These are phyloP conservation scores for Pseudocercospora vitis DNA, from an alignment of 2,329 filamentous ascomycete species.

Conservation along the genomic window DNA sequence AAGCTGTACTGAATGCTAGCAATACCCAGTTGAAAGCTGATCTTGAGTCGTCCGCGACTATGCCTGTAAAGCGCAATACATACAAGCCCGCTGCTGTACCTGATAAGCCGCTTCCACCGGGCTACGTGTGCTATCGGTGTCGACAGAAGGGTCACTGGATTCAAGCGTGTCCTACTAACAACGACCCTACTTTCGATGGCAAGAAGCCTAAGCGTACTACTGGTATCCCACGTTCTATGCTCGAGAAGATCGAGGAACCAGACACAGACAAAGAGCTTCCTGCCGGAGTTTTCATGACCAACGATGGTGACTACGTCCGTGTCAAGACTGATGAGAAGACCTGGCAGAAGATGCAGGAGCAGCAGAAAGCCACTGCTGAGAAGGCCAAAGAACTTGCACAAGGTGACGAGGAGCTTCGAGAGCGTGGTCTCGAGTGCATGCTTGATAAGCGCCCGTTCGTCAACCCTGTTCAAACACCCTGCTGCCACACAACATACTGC, in stretches of 20 bases:
- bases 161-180: constrained; percentile 95
- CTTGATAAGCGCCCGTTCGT: constrained; percentile 98
- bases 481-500: constrained; percentile 97
- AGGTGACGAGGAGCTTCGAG: constrained; percentile 82
- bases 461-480: constrained; percentile 98
- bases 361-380: constrained; percentile 80
- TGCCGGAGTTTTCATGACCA: constrained; percentile 94
- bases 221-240: constrained; percentile 90
- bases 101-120: constrained; percentile 87
- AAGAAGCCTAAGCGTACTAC: constrained; percentile 93
- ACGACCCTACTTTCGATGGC: constrained; percentile 93
- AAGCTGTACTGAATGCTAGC: constrained; percentile 86
- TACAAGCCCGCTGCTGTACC: constrained; percentile 74
- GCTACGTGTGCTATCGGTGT: constrained; percentile 95
- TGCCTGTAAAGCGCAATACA: constrained; percentile 42
- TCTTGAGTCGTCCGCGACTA: constrained; percentile 89
- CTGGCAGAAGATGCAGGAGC: constrained; percentile 96
- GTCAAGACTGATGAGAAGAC: constrained; percentile 92
- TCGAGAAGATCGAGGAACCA: constrained; percentile 89
- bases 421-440: constrained; percentile 85
- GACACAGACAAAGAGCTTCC: constrained; percentile 75
- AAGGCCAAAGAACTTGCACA: constrained; percentile 71
- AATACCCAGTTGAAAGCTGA: constrained; percentile 91
- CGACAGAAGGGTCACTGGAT: constrained; percentile 98
- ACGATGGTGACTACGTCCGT: constrained; percentile 95